Evolutionary conservation across 208 protist species (phyloP), one percentile per base, ranked within the genome.

Genomic region (Porcisia deanei): DNA sequence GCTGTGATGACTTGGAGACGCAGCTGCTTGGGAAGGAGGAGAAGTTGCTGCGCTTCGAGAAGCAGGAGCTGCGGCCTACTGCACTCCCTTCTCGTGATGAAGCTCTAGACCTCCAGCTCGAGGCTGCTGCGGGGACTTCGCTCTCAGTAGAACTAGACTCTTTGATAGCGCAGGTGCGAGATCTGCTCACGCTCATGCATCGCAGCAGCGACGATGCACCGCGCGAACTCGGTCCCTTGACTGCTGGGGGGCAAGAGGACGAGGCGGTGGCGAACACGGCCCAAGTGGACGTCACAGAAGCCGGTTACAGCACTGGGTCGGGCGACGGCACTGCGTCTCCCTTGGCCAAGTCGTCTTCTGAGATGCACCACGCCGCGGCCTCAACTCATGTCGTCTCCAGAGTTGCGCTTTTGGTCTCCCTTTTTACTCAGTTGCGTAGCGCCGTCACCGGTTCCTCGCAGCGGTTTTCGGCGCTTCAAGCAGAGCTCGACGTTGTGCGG

Each of bases 401-500:
- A 16, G 66, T 53, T 6, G 66, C 8, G 20, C 68, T 30, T 22
- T 49, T 72, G 49, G 20, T 49, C 30, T 54, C 22, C 14, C 74
- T 82, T 22, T 10, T 76, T 10, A 5, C 12, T 14, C 58, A 76
- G 52, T 37, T 76, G 39, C 30, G 20, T 8, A 63, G 77, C 16
- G 52, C 49, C 8, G 20, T 73, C 25, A 58, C 41, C 60, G 63
- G 47, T 8, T 47, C 75, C 5, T 25, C 41, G 4, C 73, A 82
- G 43, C 83, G 73, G 12, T 66, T 82, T 64, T 69, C 83, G 0
- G 90, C 85, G 49, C 53, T 89, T 16, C 47, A 54, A 49, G 88
- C 89, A 53, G 86, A 92, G 82, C 82, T 94, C 18, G 75, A 86
- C 34, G 87, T 94, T 60, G 90, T 94, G 55, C 90, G 90, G 4